Evolutionary conservation across 305 asterid species (phyloP).

Genomic region (Fraxinus latifolia): DNA sequence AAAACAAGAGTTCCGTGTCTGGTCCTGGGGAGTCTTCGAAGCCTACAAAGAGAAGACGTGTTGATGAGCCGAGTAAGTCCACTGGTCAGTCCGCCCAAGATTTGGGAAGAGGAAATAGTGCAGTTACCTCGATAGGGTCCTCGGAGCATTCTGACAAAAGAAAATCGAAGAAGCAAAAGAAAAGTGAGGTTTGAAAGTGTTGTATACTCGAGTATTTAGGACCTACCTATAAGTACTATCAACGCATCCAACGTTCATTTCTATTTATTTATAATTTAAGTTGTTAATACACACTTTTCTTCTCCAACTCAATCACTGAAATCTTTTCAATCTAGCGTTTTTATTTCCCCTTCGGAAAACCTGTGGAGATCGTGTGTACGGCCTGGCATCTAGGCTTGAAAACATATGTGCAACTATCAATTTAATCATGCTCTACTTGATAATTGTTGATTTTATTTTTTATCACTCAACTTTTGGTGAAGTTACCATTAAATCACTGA

Average conservation of each 20-base stretch:
- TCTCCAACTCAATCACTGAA: not conserved
- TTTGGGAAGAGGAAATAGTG: constrained; percentile 48
- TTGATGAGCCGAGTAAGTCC: constrained; percentile 34
- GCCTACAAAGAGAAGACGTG: constrained; percentile 41
- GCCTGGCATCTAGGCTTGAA: not conserved
- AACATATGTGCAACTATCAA: too few relatives aligned
- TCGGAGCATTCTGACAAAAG: constrained; percentile 39
- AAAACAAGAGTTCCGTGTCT: constrained; percentile 34
- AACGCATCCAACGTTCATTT: not conserved
- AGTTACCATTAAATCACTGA: not conserved
- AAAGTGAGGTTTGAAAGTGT: constrained; percentile 22
- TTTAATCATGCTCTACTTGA: not conserved
- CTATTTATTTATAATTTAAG: too few relatives aligned
- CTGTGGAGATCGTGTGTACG: not conserved
- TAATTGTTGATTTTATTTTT: not conserved
- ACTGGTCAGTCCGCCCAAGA: constrained; percentile 34
- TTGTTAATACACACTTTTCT: not conserved
- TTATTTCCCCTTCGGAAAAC: not conserved
- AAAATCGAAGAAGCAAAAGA: constrained; percentile 49
- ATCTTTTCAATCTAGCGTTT: not conserved
- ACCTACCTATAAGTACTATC: not conserved
- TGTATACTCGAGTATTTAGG: not conserved
- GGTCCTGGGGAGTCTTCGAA: constrained; percentile 36
- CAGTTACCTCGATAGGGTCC: constrained; percentile 40
- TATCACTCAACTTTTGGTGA: not conserved